Conservation (phyloP, 371 early-diverging fungal genomes). For the Syncephalastrum monosporum region DNA sequence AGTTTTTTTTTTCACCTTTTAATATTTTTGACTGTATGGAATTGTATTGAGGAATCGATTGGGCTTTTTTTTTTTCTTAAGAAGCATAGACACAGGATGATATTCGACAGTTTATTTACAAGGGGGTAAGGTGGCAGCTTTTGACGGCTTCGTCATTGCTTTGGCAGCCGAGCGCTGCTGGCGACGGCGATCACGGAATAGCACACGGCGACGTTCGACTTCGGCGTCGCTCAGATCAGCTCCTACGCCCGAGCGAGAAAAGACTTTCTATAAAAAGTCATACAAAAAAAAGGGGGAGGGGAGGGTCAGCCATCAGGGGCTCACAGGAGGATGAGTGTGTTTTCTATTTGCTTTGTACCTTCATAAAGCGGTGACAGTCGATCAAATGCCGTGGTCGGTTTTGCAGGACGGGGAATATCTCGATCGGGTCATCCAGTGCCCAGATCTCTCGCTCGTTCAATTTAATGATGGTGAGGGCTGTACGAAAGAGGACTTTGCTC, state of each 20-base stretch:
- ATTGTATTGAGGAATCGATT: no score
- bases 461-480: constrained; percentile 74
- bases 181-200: constrained; percentile 36
- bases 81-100: no score
- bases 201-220: constrained; percentile 45
- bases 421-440: constrained; percentile 61
- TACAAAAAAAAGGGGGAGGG: constrained; percentile 5
- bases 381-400: constrained; percentile 67
- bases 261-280: constrained; percentile 20
- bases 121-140: no score
- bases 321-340: no score
- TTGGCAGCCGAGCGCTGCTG: constrained; percentile 9
- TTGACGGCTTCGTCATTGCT: no score
- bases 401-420: constrained; percentile 60
- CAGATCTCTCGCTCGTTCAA: constrained; percentile 67
- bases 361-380: constrained; percentile 72
- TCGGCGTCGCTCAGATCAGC: constrained; percentile 47
- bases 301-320: constrained; percentile 12
- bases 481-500: constrained; percentile 73
- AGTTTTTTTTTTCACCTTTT: no score
- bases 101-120: no score
- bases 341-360: constrained; percentile 32
- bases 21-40: no score
- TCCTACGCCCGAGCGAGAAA: constrained; percentile 36
- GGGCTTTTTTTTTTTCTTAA: no score